phyloP scores from a whole-genome alignment of 306 rosid species.

The Quercus variabilis region DNA sequence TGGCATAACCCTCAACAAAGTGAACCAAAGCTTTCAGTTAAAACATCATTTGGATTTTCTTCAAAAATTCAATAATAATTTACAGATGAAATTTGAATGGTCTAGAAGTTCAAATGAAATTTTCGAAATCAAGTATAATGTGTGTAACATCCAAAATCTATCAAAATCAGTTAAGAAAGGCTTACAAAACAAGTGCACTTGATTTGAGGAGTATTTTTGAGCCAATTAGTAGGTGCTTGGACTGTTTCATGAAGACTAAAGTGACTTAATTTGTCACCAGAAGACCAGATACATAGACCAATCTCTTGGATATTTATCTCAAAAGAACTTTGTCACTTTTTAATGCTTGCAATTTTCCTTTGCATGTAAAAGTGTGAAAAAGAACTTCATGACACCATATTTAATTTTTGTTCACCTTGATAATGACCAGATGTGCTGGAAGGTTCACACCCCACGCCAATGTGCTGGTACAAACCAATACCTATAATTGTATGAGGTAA shows the following conservation, averaged over 20 bases:
- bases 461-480: slow-evolving; percentile 95
- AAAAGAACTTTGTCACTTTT: not conserved
- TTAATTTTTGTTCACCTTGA: slow-evolving; percentile 56
- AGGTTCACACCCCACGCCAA: slow-evolving; percentile 99
- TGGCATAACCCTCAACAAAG: too few species aligned
- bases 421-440: slow-evolving; percentile 96
- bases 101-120: not conserved
- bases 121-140: not conserved
- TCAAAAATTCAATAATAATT: too few species aligned
- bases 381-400: not conserved
- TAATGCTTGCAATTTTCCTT: not conserved
- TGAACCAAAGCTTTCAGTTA: too few species aligned
- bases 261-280: not conserved
- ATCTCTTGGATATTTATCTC: not conserved
- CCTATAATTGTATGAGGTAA: slow-evolving; percentile 36
- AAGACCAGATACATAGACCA: not conserved
- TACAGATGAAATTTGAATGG: too few species aligned
- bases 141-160: not conserved
- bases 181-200: not conserved
- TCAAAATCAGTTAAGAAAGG: not conserved
- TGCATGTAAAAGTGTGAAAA: not conserved
- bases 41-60: too few species aligned
- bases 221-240: not conserved
- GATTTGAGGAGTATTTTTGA: not conserved
- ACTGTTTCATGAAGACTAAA: not conserved